These are phyloP conservation scores for Begonia peltatifolia DNA, from an alignment of 306 rosid genomes.

Conservation along the genomic window DNA sequence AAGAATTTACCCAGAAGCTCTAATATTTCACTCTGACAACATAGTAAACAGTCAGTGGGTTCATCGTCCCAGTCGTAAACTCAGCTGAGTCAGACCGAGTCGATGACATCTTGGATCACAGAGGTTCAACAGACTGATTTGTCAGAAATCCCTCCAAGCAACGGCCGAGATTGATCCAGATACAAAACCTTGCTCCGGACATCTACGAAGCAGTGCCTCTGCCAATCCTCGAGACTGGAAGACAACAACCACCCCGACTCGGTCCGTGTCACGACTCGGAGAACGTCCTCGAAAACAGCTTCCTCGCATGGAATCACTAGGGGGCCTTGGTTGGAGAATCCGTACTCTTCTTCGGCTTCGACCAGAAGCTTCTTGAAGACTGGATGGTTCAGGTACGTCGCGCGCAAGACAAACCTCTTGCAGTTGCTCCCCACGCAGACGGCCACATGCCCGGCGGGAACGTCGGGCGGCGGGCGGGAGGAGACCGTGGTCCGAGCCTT, in stretches of 20 bases:
- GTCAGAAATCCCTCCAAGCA: conserved; percentile 34
- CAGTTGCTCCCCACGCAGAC: conserved; percentile 58
- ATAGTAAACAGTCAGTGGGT: too few relatives aligned
- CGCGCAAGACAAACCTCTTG: conserved; percentile 58
- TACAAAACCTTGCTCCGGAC: conserved; percentile 15
- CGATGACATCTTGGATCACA: not conserved
- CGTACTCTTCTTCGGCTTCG: conserved; percentile 88
- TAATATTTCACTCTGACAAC: too few relatives aligned
- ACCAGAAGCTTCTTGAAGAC: conserved; percentile 62
- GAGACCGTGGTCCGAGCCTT: conserved; percentile 28
- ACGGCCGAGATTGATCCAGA: conserved; percentile 56
- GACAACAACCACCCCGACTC: conserved; percentile 23
- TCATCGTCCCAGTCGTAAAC: not conserved
- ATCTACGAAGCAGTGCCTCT: conserved; percentile 55
- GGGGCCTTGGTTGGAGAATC: conserved; percentile 70
- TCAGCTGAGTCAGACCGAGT: conserved; percentile 2
- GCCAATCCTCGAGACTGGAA: conserved; percentile 20
- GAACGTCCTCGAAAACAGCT: conserved; percentile 47
- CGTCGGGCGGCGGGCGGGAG: conserved; percentile 32
- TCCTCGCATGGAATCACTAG: conserved; percentile 77
- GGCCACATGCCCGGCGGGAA: conserved; percentile 77
- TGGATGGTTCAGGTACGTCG: conserved; percentile 75
- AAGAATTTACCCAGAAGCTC: too few relatives aligned
- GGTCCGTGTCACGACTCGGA: conserved; percentile 35
- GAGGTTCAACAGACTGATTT: conserved; percentile 23